These are phyloP conservation scores for Cicer pinnatifidum DNA, from an alignment of 306 rosid species.

Conservation along the genomic window DNA sequence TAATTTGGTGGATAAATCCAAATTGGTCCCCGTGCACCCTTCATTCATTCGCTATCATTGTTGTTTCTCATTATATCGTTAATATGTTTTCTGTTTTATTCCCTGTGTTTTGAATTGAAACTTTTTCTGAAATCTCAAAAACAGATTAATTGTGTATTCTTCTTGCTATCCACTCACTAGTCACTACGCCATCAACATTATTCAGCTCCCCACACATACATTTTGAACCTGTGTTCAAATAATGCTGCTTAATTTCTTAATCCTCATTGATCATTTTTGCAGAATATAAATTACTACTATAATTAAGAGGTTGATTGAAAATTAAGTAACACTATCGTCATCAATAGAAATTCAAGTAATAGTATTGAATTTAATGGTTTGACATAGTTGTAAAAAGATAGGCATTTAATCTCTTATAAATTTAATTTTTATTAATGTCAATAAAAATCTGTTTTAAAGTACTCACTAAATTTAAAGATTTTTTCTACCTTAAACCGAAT, in stretches of 20 bases:
- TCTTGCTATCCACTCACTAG: slow-evolving; percentile 59
- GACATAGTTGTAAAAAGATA: too few species aligned
- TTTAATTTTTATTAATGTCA: too few species aligned
- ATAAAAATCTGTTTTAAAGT: too few species aligned
- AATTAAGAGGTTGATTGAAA: slow-evolving; percentile 11
- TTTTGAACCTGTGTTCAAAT: background rate
- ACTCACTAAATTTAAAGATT: too few species aligned
- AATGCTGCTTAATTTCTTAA: slow-evolving; percentile 15
- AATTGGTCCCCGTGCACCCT: slow-evolving; percentile 38
- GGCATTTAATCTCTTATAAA: too few species aligned
- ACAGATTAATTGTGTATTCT: slow-evolving; percentile 42
- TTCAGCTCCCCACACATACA: slow-evolving; percentile 55
- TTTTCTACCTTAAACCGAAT: too few species aligned
- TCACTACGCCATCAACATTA: slow-evolving; percentile 51
- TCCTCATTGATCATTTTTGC: slow-evolving; percentile 3
- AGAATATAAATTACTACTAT: background rate
- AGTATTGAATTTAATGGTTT: too few species aligned
- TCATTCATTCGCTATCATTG: slow-evolving; percentile 24
- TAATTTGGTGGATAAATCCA: background rate
- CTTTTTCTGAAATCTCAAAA: slow-evolving; percentile 18
- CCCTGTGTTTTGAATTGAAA: slow-evolving; percentile 27
- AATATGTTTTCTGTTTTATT: slow-evolving; percentile 9
- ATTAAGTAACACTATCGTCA: background rate
- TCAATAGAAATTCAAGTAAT: too few species aligned
- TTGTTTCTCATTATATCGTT: slow-evolving; percentile 8